These are phyloP conservation scores for Luffa aegyptiaca DNA, from an alignment of 306 rosid species.

Conservation along the genomic window DNA sequence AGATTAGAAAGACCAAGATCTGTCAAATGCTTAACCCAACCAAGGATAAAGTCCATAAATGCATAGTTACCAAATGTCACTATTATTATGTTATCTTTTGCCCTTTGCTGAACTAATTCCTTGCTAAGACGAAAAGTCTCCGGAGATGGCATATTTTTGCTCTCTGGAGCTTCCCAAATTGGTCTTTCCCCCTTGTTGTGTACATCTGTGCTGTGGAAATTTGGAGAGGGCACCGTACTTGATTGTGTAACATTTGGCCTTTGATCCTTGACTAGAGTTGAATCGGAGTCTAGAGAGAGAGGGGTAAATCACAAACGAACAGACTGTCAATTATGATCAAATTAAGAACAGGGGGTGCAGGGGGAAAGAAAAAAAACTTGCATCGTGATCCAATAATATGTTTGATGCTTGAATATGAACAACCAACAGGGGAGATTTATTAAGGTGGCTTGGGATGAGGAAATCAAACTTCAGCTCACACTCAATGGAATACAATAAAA, in stretches of 20 bases:
- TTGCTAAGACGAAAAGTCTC: conserved; percentile 47
- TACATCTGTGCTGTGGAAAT: conserved; percentile 18
- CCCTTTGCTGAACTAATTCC: conserved; percentile 68
- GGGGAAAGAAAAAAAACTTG: not conserved
- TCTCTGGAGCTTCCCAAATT: conserved; percentile 43
- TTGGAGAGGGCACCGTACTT: conserved; percentile 10
- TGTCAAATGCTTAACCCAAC: conserved; percentile 85
- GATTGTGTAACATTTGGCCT: conserved; percentile 28
- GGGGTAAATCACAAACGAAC: not conserved
- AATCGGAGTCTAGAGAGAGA: conserved; percentile 32
- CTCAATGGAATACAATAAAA: not conserved
- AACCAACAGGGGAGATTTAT: not conserved
- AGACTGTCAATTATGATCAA: not conserved
- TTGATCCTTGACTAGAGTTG: conserved; percentile 20
- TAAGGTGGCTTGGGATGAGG: not conserved
- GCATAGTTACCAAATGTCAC: conserved; percentile 96
- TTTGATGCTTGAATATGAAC: not conserved
- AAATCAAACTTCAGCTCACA: not conserved
- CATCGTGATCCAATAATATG: not conserved
- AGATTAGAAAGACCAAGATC: conserved; percentile 65
- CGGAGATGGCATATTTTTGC: conserved; percentile 53
- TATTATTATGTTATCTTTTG: conserved; percentile 62
- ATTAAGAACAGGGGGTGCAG: not conserved
- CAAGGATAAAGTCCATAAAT: conserved; percentile 88
- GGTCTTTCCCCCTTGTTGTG: conserved; percentile 25